phyloP scores from a whole-genome alignment of 2,329 filamentous ascomycete species.

The Purpureocillium takamizusanense region DNA sequence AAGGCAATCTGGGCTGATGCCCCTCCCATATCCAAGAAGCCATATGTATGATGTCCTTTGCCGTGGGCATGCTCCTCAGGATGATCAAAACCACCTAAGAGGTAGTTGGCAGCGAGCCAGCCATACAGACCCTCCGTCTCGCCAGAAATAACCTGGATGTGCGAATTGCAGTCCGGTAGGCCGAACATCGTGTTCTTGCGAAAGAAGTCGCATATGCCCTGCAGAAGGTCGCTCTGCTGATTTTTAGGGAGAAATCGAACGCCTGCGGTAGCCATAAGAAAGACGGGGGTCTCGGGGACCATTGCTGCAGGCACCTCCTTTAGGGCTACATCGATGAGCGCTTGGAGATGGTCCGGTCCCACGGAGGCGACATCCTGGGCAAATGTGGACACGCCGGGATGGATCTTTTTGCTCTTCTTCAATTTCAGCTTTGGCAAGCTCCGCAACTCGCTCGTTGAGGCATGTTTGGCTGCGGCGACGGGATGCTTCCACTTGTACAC shows the following conservation, averaged over 20 bases:
- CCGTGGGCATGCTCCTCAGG: slow-evolving; percentile 69
- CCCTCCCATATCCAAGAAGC: slow-evolving; percentile 96
- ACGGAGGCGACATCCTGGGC: slow-evolving; percentile 67
- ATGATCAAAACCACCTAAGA: slow-evolving; percentile 81
- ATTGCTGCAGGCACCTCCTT: slow-evolving; percentile 67
- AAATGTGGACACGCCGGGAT: slow-evolving; percentile 87
- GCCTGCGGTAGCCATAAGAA: slow-evolving; percentile 90
- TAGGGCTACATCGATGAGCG: slow-evolving; percentile 73
- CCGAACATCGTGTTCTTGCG: slow-evolving; percentile 68
- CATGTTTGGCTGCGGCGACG: slow-evolving; percentile 50
- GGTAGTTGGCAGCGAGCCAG: slow-evolving; percentile 94
- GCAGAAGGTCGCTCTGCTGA: slow-evolving; percentile 64
- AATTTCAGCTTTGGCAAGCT: slow-evolving; percentile 73
- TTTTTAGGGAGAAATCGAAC: slow-evolving; percentile 75
- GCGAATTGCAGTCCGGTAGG: slow-evolving; percentile 79
- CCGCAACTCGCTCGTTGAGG: slow-evolving; percentile 33
- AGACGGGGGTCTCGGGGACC: slow-evolving; percentile 79
- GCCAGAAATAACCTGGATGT: slow-evolving; percentile 90
- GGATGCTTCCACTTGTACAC: slow-evolving; percentile 90
- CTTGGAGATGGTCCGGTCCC: slow-evolving; percentile 71
- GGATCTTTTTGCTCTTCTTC: slow-evolving; percentile 86
- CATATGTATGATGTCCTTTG: slow-evolving; percentile 87
- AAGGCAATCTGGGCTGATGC: slow-evolving; percentile 98
- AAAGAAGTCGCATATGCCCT: slow-evolving; percentile 76
- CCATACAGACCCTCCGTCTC: slow-evolving; percentile 95